Evolutionary conservation across 306 rosid species (phyloP).

Genomic region (Arachis stenosperma): DNA sequence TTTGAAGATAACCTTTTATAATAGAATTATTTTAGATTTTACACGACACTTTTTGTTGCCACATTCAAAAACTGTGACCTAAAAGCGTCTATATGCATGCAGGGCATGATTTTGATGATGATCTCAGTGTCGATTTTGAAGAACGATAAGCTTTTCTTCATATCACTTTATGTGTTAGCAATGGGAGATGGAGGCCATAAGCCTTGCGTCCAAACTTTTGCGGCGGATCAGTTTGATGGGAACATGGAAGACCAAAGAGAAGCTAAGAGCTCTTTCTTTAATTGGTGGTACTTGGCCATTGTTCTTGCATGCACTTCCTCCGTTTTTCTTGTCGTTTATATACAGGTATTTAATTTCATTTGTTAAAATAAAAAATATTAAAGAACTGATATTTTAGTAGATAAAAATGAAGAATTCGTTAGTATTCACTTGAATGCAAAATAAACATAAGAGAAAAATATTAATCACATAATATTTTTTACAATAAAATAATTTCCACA

Average conservation of each 20-base stretch:
- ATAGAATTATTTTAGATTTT: too few species aligned
- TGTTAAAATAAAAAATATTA: too few species aligned
- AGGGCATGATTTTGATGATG: constrained; percentile 48
- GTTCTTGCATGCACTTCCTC: constrained; percentile 46
- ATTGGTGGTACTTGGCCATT: constrained; percentile 61
- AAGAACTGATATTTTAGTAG: too few species aligned
- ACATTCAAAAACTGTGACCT: too few species aligned
- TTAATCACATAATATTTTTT: too few species aligned
- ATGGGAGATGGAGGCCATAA: constrained; percentile 62
- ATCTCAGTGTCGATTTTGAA: constrained; percentile 45
- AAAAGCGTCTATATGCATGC: not conserved
- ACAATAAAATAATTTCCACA: too few species aligned
- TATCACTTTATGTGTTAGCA: constrained; percentile 46
- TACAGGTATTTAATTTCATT: constrained; percentile 47
- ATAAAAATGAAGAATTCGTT: too few species aligned
- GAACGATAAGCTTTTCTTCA: constrained; percentile 32
- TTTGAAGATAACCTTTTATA: too few species aligned
- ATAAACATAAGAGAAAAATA: too few species aligned
- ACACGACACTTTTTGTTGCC: too few species aligned
- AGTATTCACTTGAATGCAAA: too few species aligned
- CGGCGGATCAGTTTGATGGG: constrained; percentile 65
- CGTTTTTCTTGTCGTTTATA: constrained; percentile 36
- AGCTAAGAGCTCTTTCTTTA: constrained; percentile 56
- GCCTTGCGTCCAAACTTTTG: constrained; percentile 68
- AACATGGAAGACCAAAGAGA: constrained; percentile 43